Percentiles rank a stretch among this genome's conserved stretches.
Evolutionary conservation across 345 rosid species (phyloP).

Genomic region (Carallia brachiata): DNA sequence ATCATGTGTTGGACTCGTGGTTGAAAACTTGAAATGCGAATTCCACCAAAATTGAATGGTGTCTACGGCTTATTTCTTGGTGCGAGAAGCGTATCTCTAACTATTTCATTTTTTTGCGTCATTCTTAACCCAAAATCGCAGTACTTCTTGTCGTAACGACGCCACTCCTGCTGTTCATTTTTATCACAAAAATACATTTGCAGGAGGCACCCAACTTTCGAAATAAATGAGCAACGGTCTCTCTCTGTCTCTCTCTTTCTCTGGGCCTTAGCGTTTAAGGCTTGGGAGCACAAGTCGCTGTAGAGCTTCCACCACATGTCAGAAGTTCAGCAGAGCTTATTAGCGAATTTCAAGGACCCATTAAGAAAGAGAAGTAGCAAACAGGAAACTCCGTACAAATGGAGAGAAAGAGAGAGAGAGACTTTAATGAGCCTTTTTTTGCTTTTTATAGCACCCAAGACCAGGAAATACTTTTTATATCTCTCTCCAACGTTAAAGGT

Average conservation of each 20-base stretch:
- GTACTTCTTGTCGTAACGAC: too few relatives aligned
- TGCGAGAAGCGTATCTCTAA: too few relatives aligned
- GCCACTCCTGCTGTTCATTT: too few relatives aligned
- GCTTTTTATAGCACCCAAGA: not conserved
- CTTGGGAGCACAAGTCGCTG: conserved; percentile 38
- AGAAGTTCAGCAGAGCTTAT: conserved; percentile 13
- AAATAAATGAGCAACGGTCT: not conserved
- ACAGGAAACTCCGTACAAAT: conserved; percentile 17
- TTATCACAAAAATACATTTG: not conserved
- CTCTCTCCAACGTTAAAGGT: not conserved
- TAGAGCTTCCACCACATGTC: conserved; percentile 36
- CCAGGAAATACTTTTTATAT: not conserved
- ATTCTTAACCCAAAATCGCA: too few relatives aligned
- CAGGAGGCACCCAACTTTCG: not conserved
- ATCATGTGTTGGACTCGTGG: too few relatives aligned
- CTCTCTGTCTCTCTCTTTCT: not conserved
- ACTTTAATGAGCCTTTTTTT: not conserved
- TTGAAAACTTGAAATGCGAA: too few relatives aligned
- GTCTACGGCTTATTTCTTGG: too few relatives aligned
- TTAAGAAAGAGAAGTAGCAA: conserved; percentile 11
- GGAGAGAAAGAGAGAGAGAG: not conserved
- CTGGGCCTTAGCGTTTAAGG: conserved; percentile 14
- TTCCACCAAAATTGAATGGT: too few relatives aligned
- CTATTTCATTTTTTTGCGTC: too few relatives aligned
- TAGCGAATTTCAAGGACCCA: conserved; percentile 28